These are phyloP conservation scores for Prunus armeniaca DNA, from an alignment of 306 rosid species.

Conservation along the genomic window DNA sequence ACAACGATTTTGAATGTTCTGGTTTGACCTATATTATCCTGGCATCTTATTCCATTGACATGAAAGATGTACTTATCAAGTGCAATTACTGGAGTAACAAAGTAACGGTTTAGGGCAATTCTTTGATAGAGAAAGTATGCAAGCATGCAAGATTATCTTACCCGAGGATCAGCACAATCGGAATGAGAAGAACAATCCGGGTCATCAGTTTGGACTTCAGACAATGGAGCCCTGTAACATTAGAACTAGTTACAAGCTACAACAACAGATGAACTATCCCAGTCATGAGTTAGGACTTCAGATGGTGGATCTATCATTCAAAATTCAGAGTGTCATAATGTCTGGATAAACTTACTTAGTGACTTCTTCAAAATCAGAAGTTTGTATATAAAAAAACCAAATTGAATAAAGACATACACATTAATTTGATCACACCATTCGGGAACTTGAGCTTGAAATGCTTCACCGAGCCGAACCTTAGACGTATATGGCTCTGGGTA, in stretches of 20 bases:
- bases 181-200: neutral
- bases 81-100: neutral
- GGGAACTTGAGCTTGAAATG: conserved; percentile 13
- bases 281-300: neutral
- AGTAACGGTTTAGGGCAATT: neutral
- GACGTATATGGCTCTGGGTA: conserved; percentile 8
- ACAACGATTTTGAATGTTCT: neutral
- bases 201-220: neutral
- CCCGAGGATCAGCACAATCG: neutral
- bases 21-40: neutral
- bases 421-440: neutral
- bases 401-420: neutral
- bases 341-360: neutral
- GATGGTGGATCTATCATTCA: neutral
- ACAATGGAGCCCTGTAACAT: conserved; percentile 6
- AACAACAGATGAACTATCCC: neutral
- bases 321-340: neutral
- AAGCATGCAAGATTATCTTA: neutral
- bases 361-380: neutral
- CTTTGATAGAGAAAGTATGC: neutral
- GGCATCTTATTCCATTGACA: neutral
- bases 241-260: neutral
- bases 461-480: conserved; percentile 10
- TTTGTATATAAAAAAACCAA: no score
- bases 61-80: neutral